Conservation (phyloP, 768 basidiomycete genomes). For the Agrocybe praecox region DNA sequence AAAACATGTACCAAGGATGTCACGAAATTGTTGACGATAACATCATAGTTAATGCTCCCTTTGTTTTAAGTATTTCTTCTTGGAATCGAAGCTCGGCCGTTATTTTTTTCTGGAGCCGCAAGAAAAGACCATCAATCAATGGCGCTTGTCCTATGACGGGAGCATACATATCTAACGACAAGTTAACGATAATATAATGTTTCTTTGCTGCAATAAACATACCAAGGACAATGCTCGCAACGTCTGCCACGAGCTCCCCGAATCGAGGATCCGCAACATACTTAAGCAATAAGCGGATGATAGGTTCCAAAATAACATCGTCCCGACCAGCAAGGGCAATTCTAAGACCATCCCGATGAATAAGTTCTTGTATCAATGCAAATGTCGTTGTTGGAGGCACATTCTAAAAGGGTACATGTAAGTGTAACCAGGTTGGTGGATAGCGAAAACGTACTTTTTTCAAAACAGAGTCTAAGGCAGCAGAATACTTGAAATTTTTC, state of each 20-base stretch:
- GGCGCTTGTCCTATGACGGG: constrained; percentile 94
- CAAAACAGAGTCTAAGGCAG: constrained; percentile 90
- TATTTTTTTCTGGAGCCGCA: constrained; percentile 83
- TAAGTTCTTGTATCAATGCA: constrained; percentile 89
- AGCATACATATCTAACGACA: constrained; percentile 79
- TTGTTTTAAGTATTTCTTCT: constrained; percentile 77
- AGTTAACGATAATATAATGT: constrained; percentile 4
- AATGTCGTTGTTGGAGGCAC: constrained; percentile 86
- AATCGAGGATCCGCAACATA: constrained; percentile 90
- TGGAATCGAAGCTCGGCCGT: constrained; percentile 86
- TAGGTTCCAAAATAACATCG: constrained; percentile 90
- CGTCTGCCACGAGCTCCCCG: constrained; percentile 84
- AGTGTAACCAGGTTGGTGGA: neutral
- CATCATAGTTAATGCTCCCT: constrained; percentile 92
- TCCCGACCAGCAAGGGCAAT: constrained; percentile 89
- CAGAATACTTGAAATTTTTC: constrained; percentile 92
- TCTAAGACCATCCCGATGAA: constrained; percentile 87
- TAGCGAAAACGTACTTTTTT: constrained; percentile 57
- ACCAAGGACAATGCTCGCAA: constrained; percentile 86
- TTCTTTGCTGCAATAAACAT: constrained; percentile 24
- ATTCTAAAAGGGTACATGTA: constrained; percentile 46
- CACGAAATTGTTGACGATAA: constrained; percentile 47
- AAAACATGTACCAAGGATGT: constrained; percentile 2
- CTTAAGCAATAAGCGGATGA: constrained; percentile 84
- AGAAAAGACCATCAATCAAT: constrained; percentile 83